Conservation (phyloP, 1,284 basidiomycete species). For the Ustilago curta region DNA sequence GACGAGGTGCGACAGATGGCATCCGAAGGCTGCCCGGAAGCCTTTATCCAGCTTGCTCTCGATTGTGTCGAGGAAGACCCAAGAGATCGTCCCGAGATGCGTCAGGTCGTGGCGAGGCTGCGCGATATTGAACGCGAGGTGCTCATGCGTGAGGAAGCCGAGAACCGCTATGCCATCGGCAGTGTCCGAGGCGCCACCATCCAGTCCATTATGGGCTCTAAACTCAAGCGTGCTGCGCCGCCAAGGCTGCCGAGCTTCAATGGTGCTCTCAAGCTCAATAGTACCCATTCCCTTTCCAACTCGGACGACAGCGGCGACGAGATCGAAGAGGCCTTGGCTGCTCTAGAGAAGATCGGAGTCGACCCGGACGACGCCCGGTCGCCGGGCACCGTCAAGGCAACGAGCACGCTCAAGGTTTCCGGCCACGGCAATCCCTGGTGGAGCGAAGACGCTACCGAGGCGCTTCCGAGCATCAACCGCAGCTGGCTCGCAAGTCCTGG, state of each 20-base stretch:
- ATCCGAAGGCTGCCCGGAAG: slow-evolving; percentile 81
- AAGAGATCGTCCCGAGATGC: slow-evolving; percentile 78
- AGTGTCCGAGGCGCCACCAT: slow-evolving; percentile 71
- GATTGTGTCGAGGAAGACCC: slow-evolving; percentile 83
- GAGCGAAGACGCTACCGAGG: slow-evolving; percentile 52
- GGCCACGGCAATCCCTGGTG: slow-evolving; percentile 67
- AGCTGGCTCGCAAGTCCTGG: slow-evolving; percentile 55
- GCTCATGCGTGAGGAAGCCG: slow-evolving; percentile 50
- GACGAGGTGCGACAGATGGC: slow-evolving; percentile 80
- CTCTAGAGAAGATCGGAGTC: slow-evolving; percentile 59
- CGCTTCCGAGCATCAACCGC: slow-evolving; percentile 55
- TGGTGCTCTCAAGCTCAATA: slow-evolving; percentile 76
- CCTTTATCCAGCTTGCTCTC: slow-evolving; percentile 81
- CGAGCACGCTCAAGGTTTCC: slow-evolving; percentile 61
- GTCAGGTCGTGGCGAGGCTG: slow-evolving; percentile 80
- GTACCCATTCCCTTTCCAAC: slow-evolving; percentile 48
- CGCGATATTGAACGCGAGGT: slow-evolving; percentile 82
- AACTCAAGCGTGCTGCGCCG: slow-evolving; percentile 69
- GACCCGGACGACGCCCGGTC: slow-evolving; percentile 35
- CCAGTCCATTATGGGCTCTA: slow-evolving; percentile 55
- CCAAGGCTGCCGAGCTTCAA: slow-evolving; percentile 88
- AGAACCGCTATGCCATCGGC: slow-evolving; percentile 75
- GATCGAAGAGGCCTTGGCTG: slow-evolving; percentile 61
- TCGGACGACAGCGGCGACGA: slow-evolving; percentile 60
- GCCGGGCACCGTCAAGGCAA: slow-evolving; percentile 40